Percentiles rank a stretch among this genome's conserved stretches.
These are phyloP conservation scores for Cucumis cinereus DNA, from an alignment of 306 rosid species.

Conservation along the genomic window DNA sequence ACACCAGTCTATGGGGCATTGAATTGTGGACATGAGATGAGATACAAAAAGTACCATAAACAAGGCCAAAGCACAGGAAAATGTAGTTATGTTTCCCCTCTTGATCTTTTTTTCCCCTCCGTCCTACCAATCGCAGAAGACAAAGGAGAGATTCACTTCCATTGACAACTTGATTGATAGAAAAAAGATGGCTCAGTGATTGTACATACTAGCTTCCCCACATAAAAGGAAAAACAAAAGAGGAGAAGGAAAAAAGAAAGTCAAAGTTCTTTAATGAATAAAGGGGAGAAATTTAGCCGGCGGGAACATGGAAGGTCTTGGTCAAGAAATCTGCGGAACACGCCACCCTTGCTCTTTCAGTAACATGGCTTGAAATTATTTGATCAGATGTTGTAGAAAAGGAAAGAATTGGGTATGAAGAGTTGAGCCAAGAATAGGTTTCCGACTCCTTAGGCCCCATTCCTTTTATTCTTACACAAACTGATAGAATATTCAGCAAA, in stretches of 20 bases:
- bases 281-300: not conserved
- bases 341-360: constrained; percentile 1
- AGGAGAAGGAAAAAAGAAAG: not conserved
- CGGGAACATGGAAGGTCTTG: not conserved
- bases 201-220: not conserved
- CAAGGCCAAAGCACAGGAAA: not conserved
- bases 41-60: not conserved
- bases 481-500: constrained; percentile 22
- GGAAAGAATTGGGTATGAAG: not conserved
- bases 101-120: not conserved
- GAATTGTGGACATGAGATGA: not conserved
- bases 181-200: not conserved
- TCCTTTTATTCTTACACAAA: constrained; percentile 39
- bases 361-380: constrained; percentile 5
- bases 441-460: constrained; percentile 16
- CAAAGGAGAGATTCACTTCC: not conserved
- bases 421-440: not conserved
- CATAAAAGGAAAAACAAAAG: not conserved
- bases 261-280: not conserved
- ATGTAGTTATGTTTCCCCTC: not conserved
- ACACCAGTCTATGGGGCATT: not conserved
- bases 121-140: not conserved
- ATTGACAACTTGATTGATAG: not conserved
- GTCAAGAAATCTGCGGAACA: not conserved
- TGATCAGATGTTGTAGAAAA: constrained; percentile 1